Evolutionary conservation across 352 stramenopile genomes (phyloP).

Genomic region (Phytophthora meadii): DNA sequence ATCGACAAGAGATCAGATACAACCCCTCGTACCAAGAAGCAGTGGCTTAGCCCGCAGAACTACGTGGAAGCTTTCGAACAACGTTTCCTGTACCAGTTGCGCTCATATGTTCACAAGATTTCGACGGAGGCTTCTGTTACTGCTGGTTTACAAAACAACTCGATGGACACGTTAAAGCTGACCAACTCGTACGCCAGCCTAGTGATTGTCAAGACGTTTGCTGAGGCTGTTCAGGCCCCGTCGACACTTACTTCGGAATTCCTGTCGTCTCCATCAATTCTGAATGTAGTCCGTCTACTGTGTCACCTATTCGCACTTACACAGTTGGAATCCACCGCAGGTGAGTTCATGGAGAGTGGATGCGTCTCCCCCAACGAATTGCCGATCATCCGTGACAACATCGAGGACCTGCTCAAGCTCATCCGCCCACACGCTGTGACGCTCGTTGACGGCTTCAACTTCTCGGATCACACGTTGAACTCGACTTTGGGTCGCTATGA

Average conservation of each 20-base stretch:
- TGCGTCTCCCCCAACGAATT: constrained; percentile 57
- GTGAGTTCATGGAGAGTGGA: constrained; percentile 74
- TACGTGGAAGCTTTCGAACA: constrained; percentile 64
- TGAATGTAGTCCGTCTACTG: constrained; percentile 53
- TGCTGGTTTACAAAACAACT: constrained; percentile 61
- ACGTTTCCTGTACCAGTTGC: constrained; percentile 62
- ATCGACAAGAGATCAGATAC: constrained; percentile 43
- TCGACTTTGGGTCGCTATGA: constrained; percentile 78
- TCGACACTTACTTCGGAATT: constrained; percentile 40
- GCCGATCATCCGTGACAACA: constrained; percentile 50
- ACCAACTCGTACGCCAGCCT: constrained; percentile 64
- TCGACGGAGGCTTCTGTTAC: constrained; percentile 31
- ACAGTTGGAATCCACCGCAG: constrained; percentile 64
- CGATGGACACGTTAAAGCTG: constrained; percentile 60
- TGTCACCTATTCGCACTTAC: constrained; percentile 69
- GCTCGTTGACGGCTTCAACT: constrained; percentile 84
- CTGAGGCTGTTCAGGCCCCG: constrained; percentile 44
- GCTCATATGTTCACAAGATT: constrained; percentile 49
- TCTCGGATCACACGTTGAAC: constrained; percentile 77
- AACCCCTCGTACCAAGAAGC: constrained; percentile 33
- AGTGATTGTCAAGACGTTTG: constrained; percentile 58
- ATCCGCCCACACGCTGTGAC: constrained; percentile 75
- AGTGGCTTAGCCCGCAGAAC: constrained; percentile 48
- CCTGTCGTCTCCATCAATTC: constrained; percentile 27
- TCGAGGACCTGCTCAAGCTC: constrained; percentile 56